Conservation (phyloP, 768 basidiomycete species). For the Agaricus subrufescens region DNA sequence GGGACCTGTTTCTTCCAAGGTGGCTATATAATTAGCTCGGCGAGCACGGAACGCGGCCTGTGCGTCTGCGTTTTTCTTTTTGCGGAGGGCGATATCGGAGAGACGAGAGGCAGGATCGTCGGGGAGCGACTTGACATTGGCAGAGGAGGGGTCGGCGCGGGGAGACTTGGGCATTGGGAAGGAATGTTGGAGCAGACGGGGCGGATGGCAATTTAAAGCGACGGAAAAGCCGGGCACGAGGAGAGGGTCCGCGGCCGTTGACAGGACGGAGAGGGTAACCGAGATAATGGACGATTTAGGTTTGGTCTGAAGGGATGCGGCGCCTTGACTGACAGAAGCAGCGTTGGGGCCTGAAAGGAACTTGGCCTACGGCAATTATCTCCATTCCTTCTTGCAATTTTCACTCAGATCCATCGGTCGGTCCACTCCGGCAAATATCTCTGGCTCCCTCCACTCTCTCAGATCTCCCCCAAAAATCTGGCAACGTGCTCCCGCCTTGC, state of each 20-base stretch:
- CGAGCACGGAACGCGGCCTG: slow-evolving; percentile 82
- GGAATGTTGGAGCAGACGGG: slow-evolving; percentile 22
- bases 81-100: slow-evolving; percentile 68
- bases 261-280: slow-evolving; percentile 37
- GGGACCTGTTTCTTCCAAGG: slow-evolving; percentile 75
- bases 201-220: slow-evolving; percentile 45
- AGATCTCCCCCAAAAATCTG: slow-evolving; percentile 9
- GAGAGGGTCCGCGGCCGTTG: slow-evolving; percentile 56
- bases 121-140: slow-evolving; percentile 27
- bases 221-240: slow-evolving; percentile 68
- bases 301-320: slow-evolving; percentile 44
- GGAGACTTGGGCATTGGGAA: slow-evolving; percentile 40
- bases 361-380: slow-evolving; percentile 32
- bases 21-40: slow-evolving; percentile 83
- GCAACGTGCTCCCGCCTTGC: slow-evolving; percentile 19
- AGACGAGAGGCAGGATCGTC: slow-evolving; percentile 37
- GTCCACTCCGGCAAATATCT: slow-evolving; percentile 14
- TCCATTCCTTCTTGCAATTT: slow-evolving; percentile 28
- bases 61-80: slow-evolving; percentile 88
- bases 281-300: slow-evolving; percentile 47
- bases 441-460: neutral
- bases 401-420: slow-evolving; percentile 18
- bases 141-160: slow-evolving; percentile 21
- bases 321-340: slow-evolving; percentile 43
- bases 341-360: slow-evolving; percentile 26